A percentile compares a stretch with the other conserved stretches of the same genome.
Evolutionary conservation across 202 grass and related monocot species (phyloP).

Genomic region (Panicum hallii): DNA sequence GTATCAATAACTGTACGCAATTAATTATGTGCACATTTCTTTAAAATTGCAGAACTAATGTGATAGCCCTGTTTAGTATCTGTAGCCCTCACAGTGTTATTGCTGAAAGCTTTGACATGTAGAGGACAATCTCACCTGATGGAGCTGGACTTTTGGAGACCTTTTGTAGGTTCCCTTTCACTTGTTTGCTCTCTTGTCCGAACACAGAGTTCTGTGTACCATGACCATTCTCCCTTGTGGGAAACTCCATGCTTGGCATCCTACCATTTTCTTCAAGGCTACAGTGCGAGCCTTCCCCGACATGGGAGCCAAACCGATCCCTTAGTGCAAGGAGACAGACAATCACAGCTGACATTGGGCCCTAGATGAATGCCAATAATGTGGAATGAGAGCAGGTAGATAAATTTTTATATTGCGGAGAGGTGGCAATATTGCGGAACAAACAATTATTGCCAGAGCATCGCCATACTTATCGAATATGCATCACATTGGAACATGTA

Average conservation of each 20-base stretch:
- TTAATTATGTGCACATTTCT: neutral
- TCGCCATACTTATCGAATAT: neutral
- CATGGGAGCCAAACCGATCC: slow-evolving; percentile 49
- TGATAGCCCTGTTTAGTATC: neutral
- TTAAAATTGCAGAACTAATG: neutral
- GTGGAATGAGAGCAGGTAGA: neutral
- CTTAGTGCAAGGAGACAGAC: slow-evolving; percentile 63
- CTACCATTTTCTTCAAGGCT: slow-evolving; percentile 42
- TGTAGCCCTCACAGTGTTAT: slow-evolving; percentile 1
- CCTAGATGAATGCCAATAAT: slow-evolving; percentile 53
- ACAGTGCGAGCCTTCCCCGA: slow-evolving; percentile 41
- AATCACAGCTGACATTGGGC: slow-evolving; percentile 59
- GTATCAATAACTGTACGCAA: slow-evolving; percentile 3
- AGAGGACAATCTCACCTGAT: slow-evolving; percentile 52
- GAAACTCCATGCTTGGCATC: slow-evolving; percentile 27
- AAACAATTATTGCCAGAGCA: slow-evolving; percentile 27
- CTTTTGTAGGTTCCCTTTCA: slow-evolving; percentile 29
- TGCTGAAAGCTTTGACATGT: slow-evolving; percentile 5
- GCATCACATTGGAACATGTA: neutral
- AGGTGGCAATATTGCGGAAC: slow-evolving; percentile 17
- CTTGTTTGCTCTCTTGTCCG: slow-evolving; percentile 33
- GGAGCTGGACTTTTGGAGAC: slow-evolving; percentile 33
- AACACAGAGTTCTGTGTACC: slow-evolving; percentile 27
- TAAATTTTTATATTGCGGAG: slow-evolving; percentile 28
- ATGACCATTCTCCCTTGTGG: slow-evolving; percentile 39